These are phyloP conservation scores for Podospora pseudoanserina DNA, from an alignment of 495 filamentous ascomycete genomes.

Conservation along the genomic window DNA sequence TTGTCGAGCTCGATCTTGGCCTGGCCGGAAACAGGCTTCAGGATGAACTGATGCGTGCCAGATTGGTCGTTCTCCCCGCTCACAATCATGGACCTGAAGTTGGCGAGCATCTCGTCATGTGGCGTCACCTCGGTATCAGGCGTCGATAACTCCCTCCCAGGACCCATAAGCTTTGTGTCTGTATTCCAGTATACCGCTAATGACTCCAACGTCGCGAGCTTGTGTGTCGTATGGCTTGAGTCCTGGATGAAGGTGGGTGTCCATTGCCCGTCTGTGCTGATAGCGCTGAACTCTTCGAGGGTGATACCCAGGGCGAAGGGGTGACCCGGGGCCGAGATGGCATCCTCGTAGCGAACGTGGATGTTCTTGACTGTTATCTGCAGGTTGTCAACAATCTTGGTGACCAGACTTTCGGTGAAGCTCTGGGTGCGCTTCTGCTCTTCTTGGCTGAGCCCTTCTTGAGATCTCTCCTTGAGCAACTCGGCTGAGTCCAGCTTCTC, in stretches of 20 bases:
- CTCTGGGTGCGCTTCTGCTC: constrained; percentile 95
- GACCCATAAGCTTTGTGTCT: constrained; percentile 75
- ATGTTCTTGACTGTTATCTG: constrained; percentile 98
- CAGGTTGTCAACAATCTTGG: constrained; percentile 95
- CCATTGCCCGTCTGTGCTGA: constrained; percentile 93
- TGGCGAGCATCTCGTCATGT: constrained; percentile 70
- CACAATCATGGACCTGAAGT: constrained; percentile 72
- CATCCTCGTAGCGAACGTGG: constrained; percentile 94
- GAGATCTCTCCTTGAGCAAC: constrained; percentile 80
- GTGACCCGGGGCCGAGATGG: constrained; percentile 90
- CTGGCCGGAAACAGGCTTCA: constrained; percentile 90
- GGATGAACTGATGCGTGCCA: constrained; percentile 78
- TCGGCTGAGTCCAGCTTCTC: constrained; percentile 96
- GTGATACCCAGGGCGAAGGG: constrained; percentile 91
- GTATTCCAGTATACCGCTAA: constrained; percentile 98
- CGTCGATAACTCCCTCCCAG: constrained; percentile 66
- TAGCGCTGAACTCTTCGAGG: constrained; percentile 88
- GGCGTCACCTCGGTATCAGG: constrained; percentile 43
- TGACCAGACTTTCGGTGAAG: constrained; percentile 89
- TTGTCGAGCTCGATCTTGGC: constrained; percentile 93
- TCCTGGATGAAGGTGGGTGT: constrained; percentile 91
- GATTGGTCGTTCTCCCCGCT: constrained; percentile 52
- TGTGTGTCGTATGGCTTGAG: constrained; percentile 76
- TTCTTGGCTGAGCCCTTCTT: constrained; percentile 90
- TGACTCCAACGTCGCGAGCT: constrained; percentile 81